phyloP scores from a whole-genome alignment of 2,329 filamentous ascomycete genomes.

The Xylaria sp. region DNA sequence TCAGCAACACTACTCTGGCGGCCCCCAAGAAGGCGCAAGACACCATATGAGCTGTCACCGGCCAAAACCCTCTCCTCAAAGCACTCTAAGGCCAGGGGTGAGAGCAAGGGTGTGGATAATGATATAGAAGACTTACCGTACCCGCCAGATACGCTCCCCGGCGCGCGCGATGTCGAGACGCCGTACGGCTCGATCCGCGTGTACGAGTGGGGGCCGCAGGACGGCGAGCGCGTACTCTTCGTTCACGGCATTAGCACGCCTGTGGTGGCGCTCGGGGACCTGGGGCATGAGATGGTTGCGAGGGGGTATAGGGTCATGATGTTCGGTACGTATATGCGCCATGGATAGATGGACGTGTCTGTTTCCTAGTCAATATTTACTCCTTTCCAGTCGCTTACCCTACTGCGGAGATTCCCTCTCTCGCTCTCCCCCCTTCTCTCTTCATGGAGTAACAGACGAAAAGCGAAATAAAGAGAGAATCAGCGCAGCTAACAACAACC shows the following conservation, averaged over 20 bases:
- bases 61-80: neutral
- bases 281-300: conserved; percentile 73
- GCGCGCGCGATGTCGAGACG: conserved; percentile 73
- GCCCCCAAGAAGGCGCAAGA: neutral
- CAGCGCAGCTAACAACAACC: neutral
- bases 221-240: conserved; percentile 77
- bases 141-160: conserved; percentile 75
- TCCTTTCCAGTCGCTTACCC: neutral
- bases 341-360: neutral
- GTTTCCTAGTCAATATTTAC: neutral
- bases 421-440: neutral
- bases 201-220: conserved; percentile 82
- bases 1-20: conserved; percentile 14
- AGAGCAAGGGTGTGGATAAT: too few species aligned
- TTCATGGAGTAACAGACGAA: neutral
- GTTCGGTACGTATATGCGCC: conserved; percentile 69
- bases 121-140: conserved; percentile 63
- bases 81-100: neutral
- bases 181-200: conserved; percentile 78
- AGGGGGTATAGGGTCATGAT: conserved; percentile 81
- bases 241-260: conserved; percentile 87
- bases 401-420: neutral
- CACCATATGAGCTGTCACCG: conserved; percentile 23
- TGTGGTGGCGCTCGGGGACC: conserved; percentile 72
- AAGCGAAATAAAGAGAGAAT: neutral